These are phyloP conservation scores for Colletotrichum viniferum DNA, from an alignment of 2,329 filamentous ascomycete species.

Conservation along the genomic window DNA sequence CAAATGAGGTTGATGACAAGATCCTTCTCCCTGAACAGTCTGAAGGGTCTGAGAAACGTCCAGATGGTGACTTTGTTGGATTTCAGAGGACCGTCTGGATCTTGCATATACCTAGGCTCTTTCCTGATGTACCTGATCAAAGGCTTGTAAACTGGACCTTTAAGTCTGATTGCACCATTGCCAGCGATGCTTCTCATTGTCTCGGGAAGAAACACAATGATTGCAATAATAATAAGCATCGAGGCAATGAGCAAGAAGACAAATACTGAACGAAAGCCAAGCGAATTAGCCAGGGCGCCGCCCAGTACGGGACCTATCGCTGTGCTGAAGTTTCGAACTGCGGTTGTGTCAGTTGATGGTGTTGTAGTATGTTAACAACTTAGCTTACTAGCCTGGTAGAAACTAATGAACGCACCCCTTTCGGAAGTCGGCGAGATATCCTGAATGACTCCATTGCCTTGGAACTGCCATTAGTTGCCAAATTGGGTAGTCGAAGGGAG, in stretches of 20 bases:
- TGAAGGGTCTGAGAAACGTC: constrained; percentile 41
- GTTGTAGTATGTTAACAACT: background rate
- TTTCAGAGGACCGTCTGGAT: constrained; percentile 24
- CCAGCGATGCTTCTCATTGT: constrained; percentile 31
- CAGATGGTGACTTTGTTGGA: constrained; percentile 28
- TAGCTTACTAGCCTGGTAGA: constrained; percentile 34
- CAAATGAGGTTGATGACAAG: constrained; percentile 46
- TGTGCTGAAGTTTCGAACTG: constrained; percentile 32
- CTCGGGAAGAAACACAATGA: constrained; percentile 31
- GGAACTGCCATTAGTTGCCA: background rate
- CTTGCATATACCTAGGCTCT: constrained; percentile 21
- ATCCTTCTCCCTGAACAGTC: constrained; percentile 44
- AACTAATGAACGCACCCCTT: constrained; percentile 33
- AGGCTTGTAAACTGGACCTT: constrained; percentile 29
- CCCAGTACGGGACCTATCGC: constrained; percentile 37
- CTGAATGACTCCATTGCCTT: constrained; percentile 32
- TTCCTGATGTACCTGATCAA: constrained; percentile 22
- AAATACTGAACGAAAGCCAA: constrained; percentile 17
- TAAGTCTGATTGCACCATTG: constrained; percentile 26
- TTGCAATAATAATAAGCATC: constrained; percentile 19
- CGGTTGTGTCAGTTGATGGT: background rate
- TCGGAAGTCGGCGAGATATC: constrained; percentile 33
- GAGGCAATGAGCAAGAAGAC: constrained; percentile 17
- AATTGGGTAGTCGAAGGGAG: background rate
- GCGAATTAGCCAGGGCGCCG: constrained; percentile 29